A percentile compares a stretch with the other conserved stretches of the same genome.
These are phyloP conservation scores for Neoboletus brunneissimus DNA, from an alignment of 768 basidiomycete genomes.

Conservation along the genomic window DNA sequence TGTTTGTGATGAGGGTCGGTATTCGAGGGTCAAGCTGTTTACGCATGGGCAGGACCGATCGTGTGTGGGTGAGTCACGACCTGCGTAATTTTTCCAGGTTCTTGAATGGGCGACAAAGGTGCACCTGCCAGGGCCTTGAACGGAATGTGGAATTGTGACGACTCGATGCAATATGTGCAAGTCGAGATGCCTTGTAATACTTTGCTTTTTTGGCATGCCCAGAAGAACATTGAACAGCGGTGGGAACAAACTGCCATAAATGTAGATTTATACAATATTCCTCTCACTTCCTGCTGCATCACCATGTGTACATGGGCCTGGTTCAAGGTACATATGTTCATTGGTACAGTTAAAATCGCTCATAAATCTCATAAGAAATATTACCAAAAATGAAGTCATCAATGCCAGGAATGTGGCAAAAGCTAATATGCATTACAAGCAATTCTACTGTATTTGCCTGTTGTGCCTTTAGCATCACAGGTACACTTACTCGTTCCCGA, in stretches of 20 bases:
- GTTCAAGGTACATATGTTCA: no score
- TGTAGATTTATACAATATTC: background rate
- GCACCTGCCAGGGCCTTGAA: background rate
- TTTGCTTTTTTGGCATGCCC: background rate
- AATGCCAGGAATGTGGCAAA: no score
- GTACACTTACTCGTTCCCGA: background rate
- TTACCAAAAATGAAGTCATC: no score
- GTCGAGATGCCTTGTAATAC: background rate
- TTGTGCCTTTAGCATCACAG: no score
- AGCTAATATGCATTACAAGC: no score
- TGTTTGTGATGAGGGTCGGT: constrained; percentile 87
- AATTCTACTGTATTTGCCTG: no score
- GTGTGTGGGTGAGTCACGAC: background rate
- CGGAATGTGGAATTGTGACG: background rate
- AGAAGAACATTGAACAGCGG: no score
- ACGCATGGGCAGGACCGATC: constrained; percentile 48
- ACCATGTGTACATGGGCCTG: no score
- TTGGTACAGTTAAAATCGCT: no score
- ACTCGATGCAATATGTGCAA: background rate
- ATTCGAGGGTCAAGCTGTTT: constrained; percentile 93
- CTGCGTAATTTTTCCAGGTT: background rate
- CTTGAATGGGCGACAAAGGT: no score
- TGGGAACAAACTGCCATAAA: background rate
- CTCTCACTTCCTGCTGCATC: no score
- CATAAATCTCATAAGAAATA: no score